Percentiles rank a stretch among this genome's conserved stretches.
Evolutionary conservation across 106 monocot genomes (phyloP).

Genomic region (Platanthera zijinensis): DNA sequence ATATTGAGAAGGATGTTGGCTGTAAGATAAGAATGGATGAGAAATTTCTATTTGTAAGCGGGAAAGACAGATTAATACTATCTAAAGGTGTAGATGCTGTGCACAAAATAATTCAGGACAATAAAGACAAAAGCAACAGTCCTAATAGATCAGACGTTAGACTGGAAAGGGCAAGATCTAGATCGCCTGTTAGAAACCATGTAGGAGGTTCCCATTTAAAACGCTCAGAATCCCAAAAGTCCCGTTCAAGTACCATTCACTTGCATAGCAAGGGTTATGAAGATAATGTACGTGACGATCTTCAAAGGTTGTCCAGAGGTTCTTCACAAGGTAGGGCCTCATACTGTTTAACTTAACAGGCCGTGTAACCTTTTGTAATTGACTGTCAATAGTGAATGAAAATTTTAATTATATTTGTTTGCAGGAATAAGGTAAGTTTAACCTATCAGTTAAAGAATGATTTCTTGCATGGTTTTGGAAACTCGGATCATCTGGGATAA

Average conservation of each 20-base stretch:
- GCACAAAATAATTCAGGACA: slow-evolving; percentile 79
- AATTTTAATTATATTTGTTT: slow-evolving; percentile 23
- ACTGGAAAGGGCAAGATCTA: slow-evolving; percentile 45
- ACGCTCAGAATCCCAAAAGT: slow-evolving; percentile 57
- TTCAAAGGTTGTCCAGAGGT: slow-evolving; percentile 44
- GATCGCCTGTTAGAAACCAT: slow-evolving; percentile 45
- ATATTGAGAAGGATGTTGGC: slow-evolving; percentile 81
- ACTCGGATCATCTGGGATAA: slow-evolving; percentile 28
- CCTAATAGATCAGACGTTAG: slow-evolving; percentile 17
- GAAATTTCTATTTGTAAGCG: slow-evolving; percentile 88
- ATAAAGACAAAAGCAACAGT: slow-evolving; percentile 41
- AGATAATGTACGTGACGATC: slow-evolving; percentile 51
- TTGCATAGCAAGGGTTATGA: slow-evolving; percentile 40
- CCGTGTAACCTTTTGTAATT: neutral
- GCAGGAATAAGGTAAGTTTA: slow-evolving; percentile 99
- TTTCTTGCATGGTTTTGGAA: slow-evolving; percentile 49
- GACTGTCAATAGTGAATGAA: slow-evolving; percentile 6
- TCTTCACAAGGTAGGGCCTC: slow-evolving; percentile 79
- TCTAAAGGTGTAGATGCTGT: slow-evolving; percentile 91
- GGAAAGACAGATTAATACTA: slow-evolving; percentile 70
- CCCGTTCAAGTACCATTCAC: slow-evolving; percentile 36
- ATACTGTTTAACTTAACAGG: neutral
- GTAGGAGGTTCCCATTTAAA: slow-evolving; percentile 34
- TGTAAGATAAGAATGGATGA: slow-evolving; percentile 97
- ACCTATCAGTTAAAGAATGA: slow-evolving; percentile 52